Conservation (phyloP, 345 rosid species). For the Salix brachista region DNA sequence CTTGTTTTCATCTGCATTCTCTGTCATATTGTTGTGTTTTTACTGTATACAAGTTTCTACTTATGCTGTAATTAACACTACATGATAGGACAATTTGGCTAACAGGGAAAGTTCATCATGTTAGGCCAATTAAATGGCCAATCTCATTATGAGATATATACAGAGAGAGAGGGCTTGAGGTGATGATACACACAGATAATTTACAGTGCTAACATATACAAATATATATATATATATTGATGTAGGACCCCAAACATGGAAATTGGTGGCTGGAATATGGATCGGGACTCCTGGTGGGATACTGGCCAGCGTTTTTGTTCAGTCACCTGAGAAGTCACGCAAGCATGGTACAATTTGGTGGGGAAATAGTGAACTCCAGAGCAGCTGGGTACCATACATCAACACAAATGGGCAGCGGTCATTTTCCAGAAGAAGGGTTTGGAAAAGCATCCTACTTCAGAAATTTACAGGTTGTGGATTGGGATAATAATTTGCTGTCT, state of each 20-base stretch:
- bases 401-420: conserved; percentile 36
- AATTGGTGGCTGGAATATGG: conserved; percentile 36
- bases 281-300: conserved; percentile 31
- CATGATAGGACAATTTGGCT: background rate
- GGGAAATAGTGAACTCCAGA: conserved; percentile 30
- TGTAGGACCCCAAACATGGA: conserved; percentile 38
- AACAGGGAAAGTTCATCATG: background rate
- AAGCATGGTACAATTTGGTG: conserved; percentile 35
- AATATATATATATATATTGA: background rate
- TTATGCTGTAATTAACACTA: background rate
- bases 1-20: background rate
- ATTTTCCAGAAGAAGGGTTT: conserved; percentile 33
- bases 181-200: background rate
- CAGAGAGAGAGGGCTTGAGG: background rate
- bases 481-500: conserved; percentile 32
- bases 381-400: conserved; percentile 28
- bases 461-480: conserved; percentile 30
- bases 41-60: background rate
- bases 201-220: conserved; percentile 1
- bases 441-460: conserved; percentile 32
- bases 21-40: background rate
- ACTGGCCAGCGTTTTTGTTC: conserved; percentile 32
- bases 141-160: background rate
- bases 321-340: conserved; percentile 32
- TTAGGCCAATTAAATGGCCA: conserved; percentile 2